phyloP scores from a whole-genome alignment of 73 alveolate species.

The Urostyla sp. region DNA sequence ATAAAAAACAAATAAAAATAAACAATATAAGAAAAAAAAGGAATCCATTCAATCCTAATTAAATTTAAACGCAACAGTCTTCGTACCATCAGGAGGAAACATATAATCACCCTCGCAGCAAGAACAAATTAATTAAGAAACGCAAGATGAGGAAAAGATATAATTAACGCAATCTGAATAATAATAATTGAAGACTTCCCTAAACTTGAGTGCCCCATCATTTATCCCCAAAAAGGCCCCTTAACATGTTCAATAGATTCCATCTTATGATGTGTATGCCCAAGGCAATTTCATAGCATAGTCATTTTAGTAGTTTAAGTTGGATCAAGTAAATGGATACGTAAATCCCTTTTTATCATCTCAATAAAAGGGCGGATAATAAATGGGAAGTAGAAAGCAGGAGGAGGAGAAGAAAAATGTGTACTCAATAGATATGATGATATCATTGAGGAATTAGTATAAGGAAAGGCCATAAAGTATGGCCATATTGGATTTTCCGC shows the following conservation, averaged over 20 bases:
- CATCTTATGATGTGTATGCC: not conserved
- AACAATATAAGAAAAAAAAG: no score
- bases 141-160: not conserved
- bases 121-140: no score
- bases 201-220: not conserved
- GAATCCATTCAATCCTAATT: no score
- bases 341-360: conserved; percentile 40
- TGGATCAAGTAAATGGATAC: conserved; percentile 27
- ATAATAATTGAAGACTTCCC: not conserved
- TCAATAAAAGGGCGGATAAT: not conserved
- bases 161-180: not conserved
- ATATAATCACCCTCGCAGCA: no score
- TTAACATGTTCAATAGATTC: not conserved
- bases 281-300: not conserved
- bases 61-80: conserved; percentile 14
- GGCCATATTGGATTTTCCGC: conserved; percentile 58
- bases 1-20: no score
- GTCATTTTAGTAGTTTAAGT: not conserved
- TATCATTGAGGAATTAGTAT: conserved; percentile 2
- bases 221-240: not conserved
- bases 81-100: conserved; percentile 9
- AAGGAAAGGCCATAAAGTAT: conserved; percentile 45
- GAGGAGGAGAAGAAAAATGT: conserved; percentile 23
- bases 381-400: conserved; percentile 10
- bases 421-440: conserved; percentile 45